phyloP scores from a whole-genome alignment of 2,329 filamentous ascomycete genomes.

The Sarocladiaceae sp. region DNA sequence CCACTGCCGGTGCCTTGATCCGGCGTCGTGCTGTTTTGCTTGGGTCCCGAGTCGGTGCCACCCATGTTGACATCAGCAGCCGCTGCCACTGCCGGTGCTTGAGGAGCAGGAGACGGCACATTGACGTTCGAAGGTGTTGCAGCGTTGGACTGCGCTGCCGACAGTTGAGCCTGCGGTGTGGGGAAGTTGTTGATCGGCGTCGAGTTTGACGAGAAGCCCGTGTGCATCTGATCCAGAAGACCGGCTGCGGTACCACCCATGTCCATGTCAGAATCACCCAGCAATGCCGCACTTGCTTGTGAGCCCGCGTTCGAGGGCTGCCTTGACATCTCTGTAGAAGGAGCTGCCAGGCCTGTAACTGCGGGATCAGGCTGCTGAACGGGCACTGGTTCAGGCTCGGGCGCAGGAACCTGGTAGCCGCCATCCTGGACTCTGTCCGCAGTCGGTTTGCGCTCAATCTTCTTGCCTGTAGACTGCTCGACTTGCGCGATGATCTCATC shows the following conservation, averaged over 20 bases:
- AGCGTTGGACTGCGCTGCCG: conserved; percentile 48
- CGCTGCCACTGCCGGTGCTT: conserved; percentile 13
- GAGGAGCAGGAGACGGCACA: conserved; percentile 36
- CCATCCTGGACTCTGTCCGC: conserved; percentile 72
- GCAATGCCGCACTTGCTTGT: conserved; percentile 47
- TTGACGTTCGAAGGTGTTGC: conserved; percentile 49
- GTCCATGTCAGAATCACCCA: conserved; percentile 56
- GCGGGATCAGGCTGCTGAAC: neutral
- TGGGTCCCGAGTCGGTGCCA: conserved; percentile 35
- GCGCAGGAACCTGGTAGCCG: conserved; percentile 59
- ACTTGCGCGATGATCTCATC: conserved; percentile 71
- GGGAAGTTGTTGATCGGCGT: conserved; percentile 56
- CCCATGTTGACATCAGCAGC: conserved; percentile 43
- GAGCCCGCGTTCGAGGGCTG: conserved; percentile 50
- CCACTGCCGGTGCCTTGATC: conserved; percentile 47
- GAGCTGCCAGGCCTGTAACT: conserved; percentile 13
- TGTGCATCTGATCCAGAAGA: conserved; percentile 63
- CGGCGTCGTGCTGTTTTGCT: conserved; percentile 35
- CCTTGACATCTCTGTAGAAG: conserved; percentile 36
- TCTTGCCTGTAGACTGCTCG: conserved; percentile 63
- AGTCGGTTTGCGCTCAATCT: conserved; percentile 56
- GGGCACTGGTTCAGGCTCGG: conserved; percentile 33
- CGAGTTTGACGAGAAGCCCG: conserved; percentile 51
- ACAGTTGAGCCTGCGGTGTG: conserved; percentile 54
- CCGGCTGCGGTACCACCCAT: conserved; percentile 60